Conservation (phyloP, 345 rosid genomes). For the Brassica juncea region DNA sequence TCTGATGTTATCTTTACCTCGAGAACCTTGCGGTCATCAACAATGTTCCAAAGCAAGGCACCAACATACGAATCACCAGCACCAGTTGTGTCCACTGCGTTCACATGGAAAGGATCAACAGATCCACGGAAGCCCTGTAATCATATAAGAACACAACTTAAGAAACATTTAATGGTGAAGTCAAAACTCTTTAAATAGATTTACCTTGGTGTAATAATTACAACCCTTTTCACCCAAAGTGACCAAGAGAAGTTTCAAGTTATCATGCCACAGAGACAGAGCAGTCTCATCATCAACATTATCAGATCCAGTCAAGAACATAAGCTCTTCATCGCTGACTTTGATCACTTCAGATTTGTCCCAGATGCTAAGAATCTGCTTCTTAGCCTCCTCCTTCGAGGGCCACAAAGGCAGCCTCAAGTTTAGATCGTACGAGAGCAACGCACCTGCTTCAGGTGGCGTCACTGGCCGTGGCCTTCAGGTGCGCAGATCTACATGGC, state of each 20-base stretch:
- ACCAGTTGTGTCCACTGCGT: slow-evolving; percentile 88
- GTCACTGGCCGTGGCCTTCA: too few species aligned
- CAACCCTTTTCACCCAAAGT: slow-evolving; percentile 94
- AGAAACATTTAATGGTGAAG: too few species aligned
- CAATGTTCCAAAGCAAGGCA: slow-evolving; percentile 80
- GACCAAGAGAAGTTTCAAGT: slow-evolving; percentile 76
- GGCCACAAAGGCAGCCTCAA: slow-evolving; percentile 74
- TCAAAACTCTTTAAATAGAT: too few species aligned
- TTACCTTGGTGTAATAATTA: slow-evolving; percentile 79
- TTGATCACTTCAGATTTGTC: slow-evolving; percentile 91
- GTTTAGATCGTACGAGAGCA: slow-evolving; percentile 74
- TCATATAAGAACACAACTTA: too few species aligned
- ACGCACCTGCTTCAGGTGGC: too few species aligned
- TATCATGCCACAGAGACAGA: slow-evolving; percentile 71
- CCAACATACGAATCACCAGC: slow-evolving; percentile 97
- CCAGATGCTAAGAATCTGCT: slow-evolving; percentile 91
- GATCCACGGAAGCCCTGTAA: slow-evolving; percentile 55
- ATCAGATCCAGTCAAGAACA: slow-evolving; percentile 82
- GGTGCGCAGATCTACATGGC: too few species aligned
- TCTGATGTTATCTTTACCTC: slow-evolving; percentile 40
- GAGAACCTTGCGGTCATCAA: slow-evolving; percentile 61
- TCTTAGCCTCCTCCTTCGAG: slow-evolving; percentile 39
- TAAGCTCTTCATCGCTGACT: slow-evolving; percentile 89
- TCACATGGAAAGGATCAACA: slow-evolving; percentile 77
- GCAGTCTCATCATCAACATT: slow-evolving; percentile 55